Percentiles rank a stretch among this genome's conserved stretches.
These are phyloP conservation scores for apple (Malus domestica) DNA, from an alignment of 306 rosid species.

Conservation along the genomic window ASM211411v1 NC_041800.1:5743501-5744000, in stretches of 20 bases:
- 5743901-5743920: slow-evolving; percentile 75
- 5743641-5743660: slow-evolving; percentile 55
- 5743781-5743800: slow-evolving; percentile 80
- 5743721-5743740: slow-evolving; percentile 83
- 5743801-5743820: slow-evolving; percentile 82
- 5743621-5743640: slow-evolving; percentile 51
- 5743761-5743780: slow-evolving; percentile 75
- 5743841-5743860: slow-evolving; percentile 89
- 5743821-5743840: slow-evolving; percentile 67
- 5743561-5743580: slow-evolving; percentile 28
- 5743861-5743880: slow-evolving; percentile 90
- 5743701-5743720: slow-evolving; percentile 74
- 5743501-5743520: slow-evolving; percentile 28
- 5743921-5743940: slow-evolving; percentile 78
- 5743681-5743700: slow-evolving; percentile 72
- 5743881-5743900: slow-evolving; percentile 87
- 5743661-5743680: slow-evolving; percentile 71
- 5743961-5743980: slow-evolving; percentile 75
- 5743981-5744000: slow-evolving; percentile 85
- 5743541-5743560: slow-evolving; percentile 49
- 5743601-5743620: slow-evolving; percentile 39
- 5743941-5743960: slow-evolving; percentile 62
- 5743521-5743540: slow-evolving; percentile 49
- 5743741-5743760: slow-evolving; percentile 90
- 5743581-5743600: slow-evolving; percentile 44